phyloP scores from a whole-genome alignment of 2,329 filamentous ascomycete genomes.

The Pseudogymnoascus sp. region DNA sequence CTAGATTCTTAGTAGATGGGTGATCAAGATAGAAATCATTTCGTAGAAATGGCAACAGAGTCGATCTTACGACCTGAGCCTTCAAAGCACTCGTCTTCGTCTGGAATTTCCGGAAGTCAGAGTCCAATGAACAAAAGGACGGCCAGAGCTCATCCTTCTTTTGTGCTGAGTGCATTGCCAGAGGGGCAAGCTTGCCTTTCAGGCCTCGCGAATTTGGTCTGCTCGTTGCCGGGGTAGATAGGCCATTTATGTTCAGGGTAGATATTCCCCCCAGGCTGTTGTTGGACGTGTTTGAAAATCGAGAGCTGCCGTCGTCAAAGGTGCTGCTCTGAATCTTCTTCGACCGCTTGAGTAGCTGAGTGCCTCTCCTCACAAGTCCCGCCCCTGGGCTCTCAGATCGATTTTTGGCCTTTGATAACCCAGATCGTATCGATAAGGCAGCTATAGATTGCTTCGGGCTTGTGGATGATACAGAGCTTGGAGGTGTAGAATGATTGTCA shows the following conservation, averaged over 20 bases:
- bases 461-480: conserved; percentile 15
- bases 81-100: conserved; percentile 61
- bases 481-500: conserved; percentile 17
- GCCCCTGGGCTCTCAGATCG: conserved; percentile 19
- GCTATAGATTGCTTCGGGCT: conserved; percentile 17
- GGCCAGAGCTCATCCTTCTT: conserved; percentile 64
- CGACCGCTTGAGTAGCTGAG: conserved; percentile 23
- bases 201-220: conserved; percentile 32
- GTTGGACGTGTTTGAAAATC: conserved; percentile 27
- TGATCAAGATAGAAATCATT: conserved; percentile 45
- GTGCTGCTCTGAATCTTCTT: conserved; percentile 24
- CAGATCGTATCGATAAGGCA: conserved; percentile 15
- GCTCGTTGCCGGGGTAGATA: conserved; percentile 21
- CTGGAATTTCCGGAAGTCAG: conserved; percentile 62
- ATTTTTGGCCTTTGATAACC: conserved; percentile 12
- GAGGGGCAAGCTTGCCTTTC: conserved; percentile 39
- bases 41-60: conserved; percentile 58
- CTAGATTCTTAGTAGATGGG: conserved; percentile 49
- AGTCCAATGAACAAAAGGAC: conserved; percentile 60
- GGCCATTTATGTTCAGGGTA: conserved; percentile 37
- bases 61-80: conserved; percentile 58
- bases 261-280: conserved; percentile 36
- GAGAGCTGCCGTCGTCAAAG: conserved; percentile 25
- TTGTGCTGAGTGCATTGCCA: conserved; percentile 35
- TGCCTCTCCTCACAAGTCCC: conserved; percentile 12